phyloP scores from a whole-genome alignment of 108 stramenopile species.

The Mediolabrus comicus region DNA sequence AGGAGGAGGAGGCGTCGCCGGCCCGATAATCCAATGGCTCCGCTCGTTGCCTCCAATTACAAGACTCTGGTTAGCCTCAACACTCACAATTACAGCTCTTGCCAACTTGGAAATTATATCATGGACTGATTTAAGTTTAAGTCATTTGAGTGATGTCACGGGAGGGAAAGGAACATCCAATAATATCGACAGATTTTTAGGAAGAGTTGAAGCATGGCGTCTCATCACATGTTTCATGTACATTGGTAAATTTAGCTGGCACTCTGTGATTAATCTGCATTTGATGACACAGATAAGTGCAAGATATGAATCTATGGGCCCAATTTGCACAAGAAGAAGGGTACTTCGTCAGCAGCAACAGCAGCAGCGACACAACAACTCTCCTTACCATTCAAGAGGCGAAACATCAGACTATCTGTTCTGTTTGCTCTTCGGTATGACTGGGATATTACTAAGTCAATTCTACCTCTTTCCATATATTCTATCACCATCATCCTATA shows the following conservation, averaged over 20 bases:
- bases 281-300: conserved; percentile 35
- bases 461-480: conserved; percentile 18
- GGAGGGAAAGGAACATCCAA: not conserved
- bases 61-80: conserved; percentile 32
- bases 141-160: conserved; percentile 13
- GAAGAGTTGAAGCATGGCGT: conserved; percentile 33
- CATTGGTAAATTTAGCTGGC: conserved; percentile 32
- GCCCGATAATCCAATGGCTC: conserved; percentile 15
- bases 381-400: conserved; percentile 26
- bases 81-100: conserved; percentile 35
- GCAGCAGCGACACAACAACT: conserved; percentile 6
- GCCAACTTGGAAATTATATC: conserved; percentile 34
- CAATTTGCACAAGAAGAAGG: conserved; percentile 32
- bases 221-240: conserved; percentile 37
- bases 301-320: conserved; percentile 37
- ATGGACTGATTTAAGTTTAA: conserved; percentile 14
- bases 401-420: conserved; percentile 29
- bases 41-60: conserved; percentile 39
- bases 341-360: not conserved
- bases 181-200: not conserved
- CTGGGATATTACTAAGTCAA: conserved; percentile 25
- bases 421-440: conserved; percentile 23
- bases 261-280: conserved; percentile 23
- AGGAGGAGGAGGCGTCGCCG: conserved; percentile 10
- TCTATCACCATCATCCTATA: not conserved